Percentiles rank a stretch among this genome's conserved stretches.
phyloP scores from a whole-genome alignment of 441 rosid genomes.

The Francoa sonchifolia region DNA sequence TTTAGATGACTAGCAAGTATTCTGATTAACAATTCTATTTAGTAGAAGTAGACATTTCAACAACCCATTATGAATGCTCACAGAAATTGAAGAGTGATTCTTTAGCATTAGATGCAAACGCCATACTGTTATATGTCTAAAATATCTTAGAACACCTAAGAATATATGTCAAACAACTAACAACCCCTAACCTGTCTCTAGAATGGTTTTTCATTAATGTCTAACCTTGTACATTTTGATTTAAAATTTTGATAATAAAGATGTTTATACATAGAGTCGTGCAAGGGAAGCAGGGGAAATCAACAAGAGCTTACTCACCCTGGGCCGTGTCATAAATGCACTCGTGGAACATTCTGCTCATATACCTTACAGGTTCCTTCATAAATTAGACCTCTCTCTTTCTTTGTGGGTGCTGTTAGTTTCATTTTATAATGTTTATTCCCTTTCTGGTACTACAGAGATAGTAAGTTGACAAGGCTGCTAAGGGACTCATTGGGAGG shows the following conservation, averaged over 20 bases:
- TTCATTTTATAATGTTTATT: conserved; percentile 3
- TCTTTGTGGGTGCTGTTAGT: neutral
- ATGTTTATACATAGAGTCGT: conserved; percentile 70
- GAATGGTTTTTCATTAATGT: neutral
- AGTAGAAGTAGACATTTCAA: no score
- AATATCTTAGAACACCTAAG: no score
- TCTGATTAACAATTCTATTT: no score
- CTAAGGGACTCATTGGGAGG: conserved; percentile 89
- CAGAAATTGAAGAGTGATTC: no score
- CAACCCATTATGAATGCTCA: no score
- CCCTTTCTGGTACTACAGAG: no score
- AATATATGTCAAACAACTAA: neutral
- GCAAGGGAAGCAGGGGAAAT: conserved; percentile 98
- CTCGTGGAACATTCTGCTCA: conserved; percentile 93
- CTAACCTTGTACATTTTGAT: neutral
- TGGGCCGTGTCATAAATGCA: conserved; percentile 91
- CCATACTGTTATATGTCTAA: no score
- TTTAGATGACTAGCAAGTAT: neutral
- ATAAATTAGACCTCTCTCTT: neutral
- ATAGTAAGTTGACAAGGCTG: conserved; percentile 89
- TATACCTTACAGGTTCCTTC: conserved; percentile 69
- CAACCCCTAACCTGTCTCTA: neutral
- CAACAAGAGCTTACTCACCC: conserved; percentile 85
- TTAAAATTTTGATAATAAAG: neutral
- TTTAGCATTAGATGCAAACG: no score